These are phyloP conservation scores for Talaromyces sp. DNA, from an alignment of 2,329 filamentous ascomycete genomes.

Conservation along the genomic window DNA sequence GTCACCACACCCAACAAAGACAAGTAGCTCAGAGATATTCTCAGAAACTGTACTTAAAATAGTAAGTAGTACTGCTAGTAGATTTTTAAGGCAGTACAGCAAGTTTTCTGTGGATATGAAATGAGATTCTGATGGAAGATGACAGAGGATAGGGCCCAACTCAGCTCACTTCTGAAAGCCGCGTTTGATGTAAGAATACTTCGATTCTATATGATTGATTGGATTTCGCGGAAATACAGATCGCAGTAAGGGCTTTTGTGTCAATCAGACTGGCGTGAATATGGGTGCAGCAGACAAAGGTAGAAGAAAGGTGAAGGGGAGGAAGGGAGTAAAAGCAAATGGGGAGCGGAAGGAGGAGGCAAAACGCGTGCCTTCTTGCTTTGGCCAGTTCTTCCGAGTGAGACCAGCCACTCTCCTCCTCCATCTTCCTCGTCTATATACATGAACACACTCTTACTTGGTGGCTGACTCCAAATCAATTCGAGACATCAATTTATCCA, in stretches of 20 bases:
- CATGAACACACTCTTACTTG: not conserved
- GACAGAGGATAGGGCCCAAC: not conserved
- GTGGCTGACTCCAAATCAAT: no score
- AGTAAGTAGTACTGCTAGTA: not conserved
- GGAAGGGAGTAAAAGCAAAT: slow-evolving; percentile 17
- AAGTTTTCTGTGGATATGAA: not conserved
- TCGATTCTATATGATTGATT: not conserved
- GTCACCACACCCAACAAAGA: slow-evolving; percentile 2
- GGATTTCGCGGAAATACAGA: not conserved
- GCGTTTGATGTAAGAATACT: not conserved
- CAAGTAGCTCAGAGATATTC: not conserved
- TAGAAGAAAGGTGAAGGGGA: slow-evolving; percentile 17
- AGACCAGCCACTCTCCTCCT: slow-evolving; percentile 10
- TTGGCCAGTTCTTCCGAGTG: slow-evolving; percentile 2
- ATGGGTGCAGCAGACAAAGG: not conserved
- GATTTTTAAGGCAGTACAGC: not conserved
- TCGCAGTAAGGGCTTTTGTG: not conserved
- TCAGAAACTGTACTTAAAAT: not conserved
- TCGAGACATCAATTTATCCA: not conserved
- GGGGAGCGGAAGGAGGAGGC: slow-evolving; percentile 21
- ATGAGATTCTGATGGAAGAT: not conserved
- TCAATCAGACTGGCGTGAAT: not conserved
- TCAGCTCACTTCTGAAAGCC: not conserved
- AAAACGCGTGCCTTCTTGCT: slow-evolving; percentile 21
- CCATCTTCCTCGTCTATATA: not conserved